phyloP scores from a whole-genome alignment of 2,329 filamentous ascomycete species.

The Hypoxylon sp. region DNA sequence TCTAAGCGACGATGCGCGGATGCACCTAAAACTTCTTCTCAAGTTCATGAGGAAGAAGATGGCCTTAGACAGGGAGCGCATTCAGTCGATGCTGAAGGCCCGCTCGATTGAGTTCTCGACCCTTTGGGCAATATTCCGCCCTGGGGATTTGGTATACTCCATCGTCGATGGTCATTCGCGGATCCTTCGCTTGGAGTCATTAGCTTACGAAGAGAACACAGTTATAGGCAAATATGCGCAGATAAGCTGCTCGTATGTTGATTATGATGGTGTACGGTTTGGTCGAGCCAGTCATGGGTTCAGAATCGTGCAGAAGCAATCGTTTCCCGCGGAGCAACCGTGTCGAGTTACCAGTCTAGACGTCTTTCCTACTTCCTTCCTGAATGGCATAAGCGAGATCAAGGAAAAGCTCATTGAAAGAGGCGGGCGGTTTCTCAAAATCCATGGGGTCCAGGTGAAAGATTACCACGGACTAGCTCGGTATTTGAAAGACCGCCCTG shows the following conservation, averaged over 20 bases:
- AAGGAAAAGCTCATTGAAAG: neutral
- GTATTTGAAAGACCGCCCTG: neutral
- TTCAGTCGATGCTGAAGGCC: constrained; percentile 32
- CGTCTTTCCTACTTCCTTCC: neutral
- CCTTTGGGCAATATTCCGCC: constrained; percentile 41
- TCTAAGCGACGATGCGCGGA: constrained; percentile 20
- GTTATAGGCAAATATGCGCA: constrained; percentile 21
- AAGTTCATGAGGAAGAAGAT: constrained; percentile 42
- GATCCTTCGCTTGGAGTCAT: constrained; percentile 18
- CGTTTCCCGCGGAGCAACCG: neutral
- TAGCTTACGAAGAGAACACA: constrained; percentile 1
- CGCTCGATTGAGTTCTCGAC: constrained; percentile 33
- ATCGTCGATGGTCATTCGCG: constrained; percentile 29
- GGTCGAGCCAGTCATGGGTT: constrained; percentile 28
- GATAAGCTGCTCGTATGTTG: constrained; percentile 40
- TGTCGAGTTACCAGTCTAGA: neutral
- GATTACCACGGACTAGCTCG: neutral
- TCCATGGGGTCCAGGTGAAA: neutral
- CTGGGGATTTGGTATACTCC: constrained; percentile 38
- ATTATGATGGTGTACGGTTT: constrained; percentile 34
- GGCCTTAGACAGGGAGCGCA: constrained; percentile 28
- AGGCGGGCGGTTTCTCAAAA: constrained; percentile 15
- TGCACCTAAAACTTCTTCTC: constrained; percentile 43
- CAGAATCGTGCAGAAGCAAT: constrained; percentile 31
- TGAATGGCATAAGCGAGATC: neutral